Base-by-base conservation (phyloP, 192 early-diverging fungal species). In the Coemansia sp. region DNA sequence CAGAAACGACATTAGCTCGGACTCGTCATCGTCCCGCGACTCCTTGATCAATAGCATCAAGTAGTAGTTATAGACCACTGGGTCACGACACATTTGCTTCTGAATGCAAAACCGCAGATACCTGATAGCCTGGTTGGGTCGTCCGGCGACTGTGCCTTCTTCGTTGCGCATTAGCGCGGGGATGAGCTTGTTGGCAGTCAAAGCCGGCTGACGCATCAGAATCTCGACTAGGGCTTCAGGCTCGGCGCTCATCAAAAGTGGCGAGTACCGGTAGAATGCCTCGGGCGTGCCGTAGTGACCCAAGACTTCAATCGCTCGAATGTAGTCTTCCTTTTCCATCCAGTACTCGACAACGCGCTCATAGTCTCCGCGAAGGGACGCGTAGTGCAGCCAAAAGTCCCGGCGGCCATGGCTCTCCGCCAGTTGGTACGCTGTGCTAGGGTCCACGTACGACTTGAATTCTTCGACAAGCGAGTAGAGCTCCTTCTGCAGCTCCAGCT, bases 1-100 rank as follows among this genome's bases (percentile, higher is more conserved):
- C 74, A 98, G 80, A 78, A 96, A 98, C 16, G 69, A 77, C 60
- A 97, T 72, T 26, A 98, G 78, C 23, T 85, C 87, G 7, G 86
- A 75, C 68, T 94, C 92, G 68, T 92, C 88, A 3, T 79, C 76
- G 4, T 66, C 37, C 2, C 60, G 42, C 4, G 76, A 75, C 21
- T 84, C 76, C 60, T 73, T 75, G 26, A 67, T 77, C 23, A 84
- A 44, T 4, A 69, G 77, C 26, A 87, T 88, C 28, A 99, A 77
- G 38, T 98, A 85, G 74, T 91, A 96, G 80, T 99, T 99, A 85
- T 99, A 96, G 53, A 99, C 90, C 0, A 92, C 90, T 0, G 91
- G 85, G 70, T 99, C 96, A 4, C 89, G 89, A 63, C 94, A 96
- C 37, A 83, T 86, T 21, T 92, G 84, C 47, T 87, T 86, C 13